A percentile compares a stretch with the other conserved stretches of the same genome.
phyloP scores from a whole-genome alignment of 441 rosid species.

The Populus hybrid region DNA sequence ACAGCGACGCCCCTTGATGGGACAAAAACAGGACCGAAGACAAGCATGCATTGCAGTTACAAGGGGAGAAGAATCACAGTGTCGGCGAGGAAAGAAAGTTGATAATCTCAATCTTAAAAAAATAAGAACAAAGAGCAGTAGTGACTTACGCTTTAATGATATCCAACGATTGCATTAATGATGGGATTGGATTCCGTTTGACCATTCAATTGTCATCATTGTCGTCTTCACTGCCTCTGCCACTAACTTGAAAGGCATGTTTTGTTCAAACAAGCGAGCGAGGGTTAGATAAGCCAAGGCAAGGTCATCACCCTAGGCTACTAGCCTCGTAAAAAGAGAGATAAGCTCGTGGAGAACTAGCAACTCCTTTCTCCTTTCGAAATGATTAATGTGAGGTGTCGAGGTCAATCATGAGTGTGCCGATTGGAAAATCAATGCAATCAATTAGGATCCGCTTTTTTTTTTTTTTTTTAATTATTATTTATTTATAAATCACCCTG shows the following conservation, averaged over 20 bases:
- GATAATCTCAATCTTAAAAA: background rate
- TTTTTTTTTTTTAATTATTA: too few relatives aligned
- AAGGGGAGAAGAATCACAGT: background rate
- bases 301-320: background rate
- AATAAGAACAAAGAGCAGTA: background rate
- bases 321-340: background rate
- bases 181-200: conserved; percentile 14
- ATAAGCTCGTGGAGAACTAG: background rate
- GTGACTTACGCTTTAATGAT: background rate
- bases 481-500: too few relatives aligned
- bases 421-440: background rate
- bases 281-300: background rate
- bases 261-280: background rate
- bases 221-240: background rate
- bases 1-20: background rate
- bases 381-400: background rate
- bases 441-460: background rate
- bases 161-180: conserved; percentile 1
- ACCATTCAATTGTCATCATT: background rate
- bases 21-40: too few relatives aligned
- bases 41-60: background rate
- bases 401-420: background rate
- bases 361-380: background rate
- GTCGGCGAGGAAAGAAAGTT: background rate
- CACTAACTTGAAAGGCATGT: background rate